phyloP scores from a whole-genome alignment of 2,329 filamentous ascomycete species.

The Trichoderma asperellum region DNA sequence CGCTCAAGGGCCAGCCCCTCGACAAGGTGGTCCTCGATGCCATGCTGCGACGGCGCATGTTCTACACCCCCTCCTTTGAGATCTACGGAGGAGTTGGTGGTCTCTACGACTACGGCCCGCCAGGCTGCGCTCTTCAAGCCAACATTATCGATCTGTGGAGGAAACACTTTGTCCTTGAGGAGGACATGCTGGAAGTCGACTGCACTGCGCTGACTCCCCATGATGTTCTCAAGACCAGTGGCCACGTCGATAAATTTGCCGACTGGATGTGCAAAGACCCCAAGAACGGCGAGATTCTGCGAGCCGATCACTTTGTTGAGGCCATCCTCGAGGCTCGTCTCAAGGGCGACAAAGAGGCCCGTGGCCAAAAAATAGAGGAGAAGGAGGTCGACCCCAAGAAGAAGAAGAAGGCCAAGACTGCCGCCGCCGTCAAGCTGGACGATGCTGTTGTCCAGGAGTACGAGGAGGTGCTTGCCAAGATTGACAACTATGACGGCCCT shows the following conservation, averaged over 20 bases:
- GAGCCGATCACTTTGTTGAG: conserved; percentile 95
- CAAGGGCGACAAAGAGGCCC: conserved; percentile 89
- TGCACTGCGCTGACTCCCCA: conserved; percentile 93
- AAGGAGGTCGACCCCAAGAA: conserved; percentile 76
- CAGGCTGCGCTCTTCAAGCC: conserved; percentile 82
- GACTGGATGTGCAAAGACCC: conserved; percentile 99
- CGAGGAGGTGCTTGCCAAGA: conserved; percentile 85
- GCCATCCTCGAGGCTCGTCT: conserved; percentile 85
- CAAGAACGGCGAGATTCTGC: conserved; percentile 94
- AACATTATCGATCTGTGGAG: conserved; percentile 89
- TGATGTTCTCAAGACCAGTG: conserved; percentile 91
- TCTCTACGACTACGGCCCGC: conserved; percentile 91
- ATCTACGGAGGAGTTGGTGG: conserved; percentile 89
- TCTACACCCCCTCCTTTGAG: conserved; percentile 95
- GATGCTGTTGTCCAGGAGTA: conserved; percentile 88
- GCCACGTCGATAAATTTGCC: conserved; percentile 96
- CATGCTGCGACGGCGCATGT: conserved; percentile 83
- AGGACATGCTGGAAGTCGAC: conserved; percentile 95
- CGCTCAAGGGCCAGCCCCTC: conserved; percentile 86
- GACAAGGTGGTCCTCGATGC: conserved; percentile 81
- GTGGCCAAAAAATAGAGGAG: conserved; percentile 78
- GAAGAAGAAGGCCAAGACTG: conserved; percentile 86
- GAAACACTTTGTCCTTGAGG: conserved; percentile 89
- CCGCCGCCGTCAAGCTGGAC: conserved; percentile 81
- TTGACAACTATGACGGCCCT: conserved; percentile 91